phyloP scores from a whole-genome alignment of 306 rosid species.

The Prunus campanulata region DNA sequence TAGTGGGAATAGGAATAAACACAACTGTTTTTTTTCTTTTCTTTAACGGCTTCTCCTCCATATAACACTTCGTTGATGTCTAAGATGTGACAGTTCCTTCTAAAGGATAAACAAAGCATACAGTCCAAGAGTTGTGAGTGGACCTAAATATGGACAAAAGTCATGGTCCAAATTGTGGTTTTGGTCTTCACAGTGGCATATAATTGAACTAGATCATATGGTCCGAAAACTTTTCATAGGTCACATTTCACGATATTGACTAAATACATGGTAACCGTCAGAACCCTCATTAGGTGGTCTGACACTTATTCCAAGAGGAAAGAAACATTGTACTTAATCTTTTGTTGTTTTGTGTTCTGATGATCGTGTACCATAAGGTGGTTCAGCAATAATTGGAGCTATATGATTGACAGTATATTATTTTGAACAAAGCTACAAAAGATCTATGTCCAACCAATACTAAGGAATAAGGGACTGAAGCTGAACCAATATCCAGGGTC shows the following conservation, averaged over 20 bases:
- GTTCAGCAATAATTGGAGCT: slow-evolving; percentile 17
- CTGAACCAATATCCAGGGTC: slow-evolving; percentile 10
- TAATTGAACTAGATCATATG: slow-evolving; percentile 17
- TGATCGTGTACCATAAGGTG: slow-evolving; percentile 3
- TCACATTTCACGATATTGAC: slow-evolving; percentile 17
- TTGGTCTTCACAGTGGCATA: slow-evolving; percentile 20
- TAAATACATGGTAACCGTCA: slow-evolving; percentile 5
- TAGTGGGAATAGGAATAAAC: neutral
- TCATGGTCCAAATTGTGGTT: slow-evolving; percentile 22
- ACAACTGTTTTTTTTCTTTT: neutral
- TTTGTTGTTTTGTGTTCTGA: slow-evolving; percentile 11
- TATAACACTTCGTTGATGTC: slow-evolving; percentile 1
- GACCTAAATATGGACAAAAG: slow-evolving; percentile 17
- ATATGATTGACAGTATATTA: neutral
- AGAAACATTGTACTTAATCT: slow-evolving; percentile 8
- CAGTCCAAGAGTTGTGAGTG: slow-evolving; percentile 17
- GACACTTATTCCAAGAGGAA: slow-evolving; percentile 10
- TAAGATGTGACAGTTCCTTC: slow-evolving; percentile 21
- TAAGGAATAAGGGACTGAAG: neutral
- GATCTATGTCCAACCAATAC: neutral
- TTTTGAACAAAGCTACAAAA: neutral
- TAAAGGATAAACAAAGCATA: slow-evolving; percentile 4
- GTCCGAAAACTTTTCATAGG: slow-evolving; percentile 13
- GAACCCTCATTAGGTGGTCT: neutral
- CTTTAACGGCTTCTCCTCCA: neutral